Percentiles rank a stretch among this genome's conserved stretches.
These are phyloP conservation scores for Deinandra increscens DNA, from an alignment of 129 eudicot genomes.

Conservation along the genomic window DNA sequence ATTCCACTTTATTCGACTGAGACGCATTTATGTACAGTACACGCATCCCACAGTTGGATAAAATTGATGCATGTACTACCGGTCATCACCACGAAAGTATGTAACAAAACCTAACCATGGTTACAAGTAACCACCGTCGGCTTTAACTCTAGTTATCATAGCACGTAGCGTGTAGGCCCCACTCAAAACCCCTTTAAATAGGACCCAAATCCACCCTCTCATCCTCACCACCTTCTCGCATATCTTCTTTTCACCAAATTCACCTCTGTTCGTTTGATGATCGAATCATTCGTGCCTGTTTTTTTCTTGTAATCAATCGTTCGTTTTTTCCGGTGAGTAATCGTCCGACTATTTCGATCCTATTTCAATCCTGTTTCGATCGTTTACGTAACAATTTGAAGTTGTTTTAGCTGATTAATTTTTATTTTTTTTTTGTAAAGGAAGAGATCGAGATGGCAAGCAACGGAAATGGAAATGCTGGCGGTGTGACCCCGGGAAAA, in stretches of 20 bases:
- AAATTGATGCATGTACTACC: conserved; percentile 27
- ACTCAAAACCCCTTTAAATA: conserved; percentile 39
- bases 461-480: conserved; percentile 39
- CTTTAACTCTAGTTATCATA: conserved; percentile 7
- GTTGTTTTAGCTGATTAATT: background rate
- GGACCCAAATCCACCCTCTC: conserved; percentile 10
- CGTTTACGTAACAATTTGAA: background rate
- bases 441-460: conserved; percentile 49
- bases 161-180: conserved; percentile 26
- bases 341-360: no score
- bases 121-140: conserved; percentile 20
- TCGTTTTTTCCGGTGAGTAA: conserved; percentile 33
- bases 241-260: background rate
- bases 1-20: conserved; percentile 15
- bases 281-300: conserved; percentile 36
- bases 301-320: conserved; percentile 12
- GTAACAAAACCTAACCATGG: conserved; percentile 35
- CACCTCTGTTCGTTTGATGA: conserved; percentile 38
- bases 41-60: conserved; percentile 16
- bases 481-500: no score
- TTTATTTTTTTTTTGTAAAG: conserved; percentile 14
- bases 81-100: no score
- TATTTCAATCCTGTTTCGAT: no score
- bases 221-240: conserved; percentile 33
- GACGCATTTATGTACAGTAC: conserved; percentile 7